Base-by-base conservation (phyloP, 1,284 basidiomycete species). In the Afroboletus lepidellus region DNA sequence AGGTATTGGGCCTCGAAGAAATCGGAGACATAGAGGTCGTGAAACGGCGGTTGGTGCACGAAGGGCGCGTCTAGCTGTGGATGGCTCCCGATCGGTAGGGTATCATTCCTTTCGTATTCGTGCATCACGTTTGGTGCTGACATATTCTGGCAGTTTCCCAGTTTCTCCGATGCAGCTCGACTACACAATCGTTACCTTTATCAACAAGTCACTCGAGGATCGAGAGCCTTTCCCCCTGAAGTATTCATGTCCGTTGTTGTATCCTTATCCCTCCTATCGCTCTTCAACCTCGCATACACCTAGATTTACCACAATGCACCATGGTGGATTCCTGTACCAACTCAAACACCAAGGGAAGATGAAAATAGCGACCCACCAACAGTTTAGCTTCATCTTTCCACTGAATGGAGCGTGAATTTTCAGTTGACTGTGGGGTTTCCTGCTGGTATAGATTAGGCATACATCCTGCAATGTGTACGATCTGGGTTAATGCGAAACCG, bases 251-350 rank as follows among this genome's bases (percentile, higher is more conserved):
- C 0, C n/a, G 44, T 44, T 8, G 13, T 24, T 8, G 41, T 23
- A 18, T 30, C 30, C 5, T 29, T 44, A 32, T 21, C 41, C 12
- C 37, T 48, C 18, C 0, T 7, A 25, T 41, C 41, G 2, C 25
- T 41, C 25, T 8, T 39, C 36, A 20, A 25, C 39, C 41, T 44
- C n/a, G 46, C 36, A 16, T 23, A 39, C 18, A 5, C 41, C 16
- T 49, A 41, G 41, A 12, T 41, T 7, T 36, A 50, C 16, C 6
- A 27, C 25, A 36, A 8, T 6, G 41, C 34, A 24, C 53, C 30
- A 2, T 54, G 44, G 23, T 48, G 51, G 29, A 43, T 54, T 15
- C 45, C 45, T 16, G 51, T 44, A n/a, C 34, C 44, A 16, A 53
- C 52, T 32, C 37, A 37, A 36, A 36, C 33, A 3, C 27, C 38